Base-by-base conservation (phyloP, 768 basidiomycete genomes). In the Kwoniella heveanensis region DNA sequence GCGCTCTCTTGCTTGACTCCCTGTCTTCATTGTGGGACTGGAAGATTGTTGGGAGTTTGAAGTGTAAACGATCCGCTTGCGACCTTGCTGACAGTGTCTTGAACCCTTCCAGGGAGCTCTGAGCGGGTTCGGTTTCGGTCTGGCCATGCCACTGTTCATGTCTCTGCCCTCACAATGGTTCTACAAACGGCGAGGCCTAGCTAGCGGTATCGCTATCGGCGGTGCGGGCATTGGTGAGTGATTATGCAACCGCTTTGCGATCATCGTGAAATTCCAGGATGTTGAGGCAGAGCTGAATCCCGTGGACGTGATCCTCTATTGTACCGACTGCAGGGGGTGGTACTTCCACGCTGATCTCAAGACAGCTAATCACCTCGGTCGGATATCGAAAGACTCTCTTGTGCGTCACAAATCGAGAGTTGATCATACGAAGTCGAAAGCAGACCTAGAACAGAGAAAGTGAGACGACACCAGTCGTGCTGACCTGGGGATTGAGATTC, bases 121-220 rank as follows among this genome's bases (percentile, higher is more conserved):
- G 8, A 24, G 60, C 19, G 72, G 72, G 8, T 66, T 73, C 19
- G 69, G 69, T 15, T 50, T 56, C 29, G 72, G 72, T 24, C 54
- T 68, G 48, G 58, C 69, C 0, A 22, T 73, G 47, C 72, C 72
- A 7, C 55, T 73, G 46, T 78, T 77, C 72, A 74, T 78, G 73
- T 71, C 70, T 0, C 56, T 77, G 1, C 77, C 77, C 5, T 66
- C 67, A 2, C 77, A 78, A 15, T 78, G 73, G 73, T 78, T 78
- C 64, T 69, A 66, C 49, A 67, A 62, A 36, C 47, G 65, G 5
- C 55, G 77, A 24, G 77, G 77, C 0, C 24, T 77, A 0, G 75
- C 75, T 0, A 74, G 69, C 27, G 77, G 77, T 6, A 65, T 77
- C 32, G 68, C 72, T 7, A 71, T 77, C 1, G 64, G 64, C 10